Percentiles rank a stretch among this genome's conserved stretches.
These are phyloP conservation scores for Pyrus hybrid DNA, from an alignment of 331 rosid species.

Conservation along the genomic window DNA sequence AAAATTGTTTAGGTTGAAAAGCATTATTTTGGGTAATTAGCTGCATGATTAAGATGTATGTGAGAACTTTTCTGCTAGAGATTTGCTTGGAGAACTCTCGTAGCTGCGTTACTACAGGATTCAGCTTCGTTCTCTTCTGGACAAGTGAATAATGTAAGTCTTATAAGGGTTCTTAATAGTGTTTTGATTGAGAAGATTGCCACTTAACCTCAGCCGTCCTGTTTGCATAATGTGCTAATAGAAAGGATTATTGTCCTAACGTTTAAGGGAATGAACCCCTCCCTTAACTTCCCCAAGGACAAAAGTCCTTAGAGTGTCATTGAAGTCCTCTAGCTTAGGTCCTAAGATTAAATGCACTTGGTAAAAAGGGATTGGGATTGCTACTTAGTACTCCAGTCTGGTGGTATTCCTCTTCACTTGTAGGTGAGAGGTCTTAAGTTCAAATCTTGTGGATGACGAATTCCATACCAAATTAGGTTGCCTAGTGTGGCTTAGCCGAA, in stretches of 20 bases:
- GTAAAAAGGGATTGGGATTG: not conserved
- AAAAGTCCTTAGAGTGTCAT: not conserved
- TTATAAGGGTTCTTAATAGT: not conserved
- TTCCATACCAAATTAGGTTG: too few relatives aligned
- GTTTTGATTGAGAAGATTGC: not conserved
- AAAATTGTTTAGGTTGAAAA: too few relatives aligned
- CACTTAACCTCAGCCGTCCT: not conserved
- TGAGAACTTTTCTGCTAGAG: not conserved
- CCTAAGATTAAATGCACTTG: not conserved
- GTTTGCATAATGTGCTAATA: not conserved
- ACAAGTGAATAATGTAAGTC: not conserved
- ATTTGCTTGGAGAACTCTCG: not conserved
- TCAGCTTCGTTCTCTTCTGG: not conserved
- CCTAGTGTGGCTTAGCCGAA: too few relatives aligned
- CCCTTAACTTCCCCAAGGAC: too few relatives aligned
- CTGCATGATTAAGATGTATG: not conserved
- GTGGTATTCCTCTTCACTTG: too few relatives aligned
- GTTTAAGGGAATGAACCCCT: not conserved
- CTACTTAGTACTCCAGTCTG: too few relatives aligned
- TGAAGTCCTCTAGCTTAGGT: not conserved
- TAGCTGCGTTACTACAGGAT: not conserved
- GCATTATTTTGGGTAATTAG: not conserved
- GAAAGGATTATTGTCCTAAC: not conserved
- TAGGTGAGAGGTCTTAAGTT: too few relatives aligned
- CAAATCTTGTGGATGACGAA: too few relatives aligned